A percentile compares a stretch with the other conserved stretches of the same genome.
These are phyloP conservation scores for Trypanosoma lewisi DNA, from an alignment of 208 protist genomes.

Conservation along the genomic window DNA sequence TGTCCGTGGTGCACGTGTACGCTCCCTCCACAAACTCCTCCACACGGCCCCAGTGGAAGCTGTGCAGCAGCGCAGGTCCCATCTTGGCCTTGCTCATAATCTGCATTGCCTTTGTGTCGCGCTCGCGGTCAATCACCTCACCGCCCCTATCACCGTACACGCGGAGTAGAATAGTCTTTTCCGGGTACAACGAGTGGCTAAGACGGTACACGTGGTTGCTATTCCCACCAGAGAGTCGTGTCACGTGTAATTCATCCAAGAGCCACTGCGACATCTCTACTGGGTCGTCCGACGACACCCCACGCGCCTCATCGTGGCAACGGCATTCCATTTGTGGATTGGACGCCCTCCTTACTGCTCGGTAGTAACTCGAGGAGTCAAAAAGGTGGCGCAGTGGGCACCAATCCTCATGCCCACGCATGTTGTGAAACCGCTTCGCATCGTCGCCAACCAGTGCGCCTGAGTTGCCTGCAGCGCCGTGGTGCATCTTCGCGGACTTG, in stretches of 20 bases:
- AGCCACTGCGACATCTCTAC: conserved; percentile 55
- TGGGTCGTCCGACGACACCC: conserved; percentile 17
- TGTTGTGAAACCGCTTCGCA: conserved; percentile 59
- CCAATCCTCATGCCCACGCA: conserved; percentile 72
- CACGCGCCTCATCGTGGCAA: conserved; percentile 14
- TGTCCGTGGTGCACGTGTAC: conserved; percentile 74
- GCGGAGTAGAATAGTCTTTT: conserved; percentile 62
- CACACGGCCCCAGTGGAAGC: conserved; percentile 79
- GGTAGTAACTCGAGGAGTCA: conserved; percentile 67
- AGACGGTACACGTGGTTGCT: conserved; percentile 88
- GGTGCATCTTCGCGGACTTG: conserved; percentile 36
- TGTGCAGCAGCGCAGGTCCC: conserved; percentile 73
- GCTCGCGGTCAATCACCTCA: conserved; percentile 78
- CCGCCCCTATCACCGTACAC: conserved; percentile 65
- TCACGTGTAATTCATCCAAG: conserved; percentile 60
- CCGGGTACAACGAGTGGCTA: conserved; percentile 49
- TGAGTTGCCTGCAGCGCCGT: conserved; percentile 9
- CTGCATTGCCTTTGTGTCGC: conserved; percentile 69
- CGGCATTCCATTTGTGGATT: conserved; percentile 24
- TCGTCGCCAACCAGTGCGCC: conserved; percentile 22
- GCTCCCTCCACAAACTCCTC: conserved; percentile 83
- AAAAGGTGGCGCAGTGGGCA: conserved; percentile 84
- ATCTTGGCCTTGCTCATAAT: conserved; percentile 71
- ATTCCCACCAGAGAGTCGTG: conserved; percentile 77
- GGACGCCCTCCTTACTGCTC: conserved; percentile 16